Conservation (phyloP, 2,329 filamentous ascomycete species). For the Fusarium decemcellulare region DNA sequence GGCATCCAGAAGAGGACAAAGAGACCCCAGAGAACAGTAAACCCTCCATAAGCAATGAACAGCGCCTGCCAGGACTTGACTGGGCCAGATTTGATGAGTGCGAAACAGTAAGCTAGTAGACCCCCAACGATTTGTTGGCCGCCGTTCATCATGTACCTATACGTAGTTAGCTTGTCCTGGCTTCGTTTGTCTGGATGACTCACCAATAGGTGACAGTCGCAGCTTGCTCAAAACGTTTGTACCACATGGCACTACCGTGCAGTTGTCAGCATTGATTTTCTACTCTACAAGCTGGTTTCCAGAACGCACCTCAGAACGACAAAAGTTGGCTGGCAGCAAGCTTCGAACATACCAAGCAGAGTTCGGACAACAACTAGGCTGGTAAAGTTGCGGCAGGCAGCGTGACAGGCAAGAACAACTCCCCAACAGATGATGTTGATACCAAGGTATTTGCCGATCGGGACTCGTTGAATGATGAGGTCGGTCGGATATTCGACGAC, state of each 20-base stretch:
- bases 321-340: constrained; percentile 77
- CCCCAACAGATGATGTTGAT: constrained; percentile 77
- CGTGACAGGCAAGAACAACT: constrained; percentile 70
- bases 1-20: constrained; percentile 75
- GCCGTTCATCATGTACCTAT: constrained; percentile 79
- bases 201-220: constrained; percentile 73
- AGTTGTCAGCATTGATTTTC: neutral
- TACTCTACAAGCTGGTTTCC: constrained; percentile 52
- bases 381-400: constrained; percentile 72
- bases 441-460: constrained; percentile 76
- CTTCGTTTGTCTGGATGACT: neutral
- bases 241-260: constrained; percentile 47
- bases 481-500: constrained; percentile 74
- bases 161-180: neutral
- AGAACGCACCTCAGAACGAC: constrained; percentile 62
- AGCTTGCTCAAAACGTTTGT: constrained; percentile 77
- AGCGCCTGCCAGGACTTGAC: constrained; percentile 77
- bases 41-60: constrained; percentile 73
- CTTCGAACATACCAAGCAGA: constrained; percentile 79
- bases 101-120: constrained; percentile 74
- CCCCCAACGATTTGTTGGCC: constrained; percentile 80
- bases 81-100: constrained; percentile 63
- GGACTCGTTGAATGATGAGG: constrained; percentile 55
- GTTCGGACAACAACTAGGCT: constrained; percentile 73
- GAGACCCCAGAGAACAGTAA: constrained; percentile 73